Percentiles rank a stretch among this genome's conserved stretches.
These are phyloP conservation scores for Rutidosis leptorrhynchoides DNA, from an alignment of 129 eudicot genomes.

Conservation along the genomic window DNA sequence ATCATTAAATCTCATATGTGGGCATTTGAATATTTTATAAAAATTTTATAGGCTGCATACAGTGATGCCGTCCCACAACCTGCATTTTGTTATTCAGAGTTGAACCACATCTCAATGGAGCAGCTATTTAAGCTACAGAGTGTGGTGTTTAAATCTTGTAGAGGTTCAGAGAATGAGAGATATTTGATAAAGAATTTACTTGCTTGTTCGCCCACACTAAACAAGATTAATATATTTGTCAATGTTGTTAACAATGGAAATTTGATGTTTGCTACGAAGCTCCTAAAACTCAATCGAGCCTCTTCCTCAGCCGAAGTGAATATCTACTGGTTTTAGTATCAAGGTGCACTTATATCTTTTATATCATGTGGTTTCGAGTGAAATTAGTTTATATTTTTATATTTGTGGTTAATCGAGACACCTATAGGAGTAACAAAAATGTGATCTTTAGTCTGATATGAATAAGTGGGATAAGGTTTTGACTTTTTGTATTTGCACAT, in stretches of 20 bases:
- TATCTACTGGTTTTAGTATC: no score
- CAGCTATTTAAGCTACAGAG: background rate
- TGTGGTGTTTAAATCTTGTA: background rate
- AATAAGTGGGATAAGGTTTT: no score
- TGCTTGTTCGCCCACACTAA: background rate
- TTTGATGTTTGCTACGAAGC: background rate
- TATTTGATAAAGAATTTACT: conserved; percentile 12
- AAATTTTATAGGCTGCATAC: background rate
- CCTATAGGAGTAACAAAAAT: no score
- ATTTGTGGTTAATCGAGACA: no score
- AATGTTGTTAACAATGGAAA: no score
- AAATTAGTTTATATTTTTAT: no score
- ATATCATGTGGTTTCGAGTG: no score
- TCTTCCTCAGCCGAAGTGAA: background rate
- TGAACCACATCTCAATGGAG: background rate
- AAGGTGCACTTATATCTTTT: no score
- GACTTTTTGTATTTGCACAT: background rate
- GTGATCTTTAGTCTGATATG: no score
- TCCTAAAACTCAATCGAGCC: conserved; percentile 1
- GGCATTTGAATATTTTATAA: background rate
- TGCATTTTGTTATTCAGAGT: background rate
- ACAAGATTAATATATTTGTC: background rate
- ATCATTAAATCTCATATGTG: background rate
- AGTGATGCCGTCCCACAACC: background rate
- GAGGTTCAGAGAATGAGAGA: conserved; percentile 1